Conservation (phyloP, 768 basidiomycete genomes). For the Mycena metata region DNA sequence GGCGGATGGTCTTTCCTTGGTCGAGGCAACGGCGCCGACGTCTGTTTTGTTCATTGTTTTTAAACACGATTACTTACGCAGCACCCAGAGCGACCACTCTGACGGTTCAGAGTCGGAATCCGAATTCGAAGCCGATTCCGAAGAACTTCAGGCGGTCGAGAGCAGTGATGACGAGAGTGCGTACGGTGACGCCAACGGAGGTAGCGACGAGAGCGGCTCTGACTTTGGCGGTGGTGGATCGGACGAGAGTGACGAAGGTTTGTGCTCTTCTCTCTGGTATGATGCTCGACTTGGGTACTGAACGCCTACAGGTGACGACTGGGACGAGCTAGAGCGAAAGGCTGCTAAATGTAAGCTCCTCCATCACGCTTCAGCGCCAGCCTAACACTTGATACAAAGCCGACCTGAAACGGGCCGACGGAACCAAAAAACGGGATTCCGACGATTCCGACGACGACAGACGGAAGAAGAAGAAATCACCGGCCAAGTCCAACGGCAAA, state of each 20-base stretch:
- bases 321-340: conserved; percentile 95
- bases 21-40: conserved; percentile 77
- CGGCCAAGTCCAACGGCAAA: conserved; percentile 57
- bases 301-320: conserved; percentile 79
- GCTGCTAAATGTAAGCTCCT: conserved; percentile 81
- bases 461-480: conserved; percentile 39
- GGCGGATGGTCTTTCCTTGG: conserved; percentile 97
- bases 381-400: conserved; percentile 19
- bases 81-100: conserved; percentile 55
- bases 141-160: conserved; percentile 66
- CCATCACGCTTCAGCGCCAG: conserved; percentile 9
- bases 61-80: conserved; percentile 11
- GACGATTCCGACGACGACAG: conserved; percentile 39
- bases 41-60: conserved; percentile 49
- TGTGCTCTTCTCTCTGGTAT: conserved; percentile 25
- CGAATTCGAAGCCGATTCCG: conserved; percentile 63
- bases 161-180: conserved; percentile 75
- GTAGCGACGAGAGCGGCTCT: conserved; percentile 74
- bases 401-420: conserved; percentile 38
- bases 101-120: conserved; percentile 67
- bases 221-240: conserved; percentile 64
- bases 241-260: conserved; percentile 75
- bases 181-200: conserved; percentile 76
- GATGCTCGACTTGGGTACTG: background rate
- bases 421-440: conserved; percentile 24